A percentile compares a stretch with the other conserved stretches of the same genome.
These are phyloP conservation scores for Trichoderma gracile DNA, from an alignment of 2,329 filamentous ascomycete species.

Conservation along the genomic window DNA sequence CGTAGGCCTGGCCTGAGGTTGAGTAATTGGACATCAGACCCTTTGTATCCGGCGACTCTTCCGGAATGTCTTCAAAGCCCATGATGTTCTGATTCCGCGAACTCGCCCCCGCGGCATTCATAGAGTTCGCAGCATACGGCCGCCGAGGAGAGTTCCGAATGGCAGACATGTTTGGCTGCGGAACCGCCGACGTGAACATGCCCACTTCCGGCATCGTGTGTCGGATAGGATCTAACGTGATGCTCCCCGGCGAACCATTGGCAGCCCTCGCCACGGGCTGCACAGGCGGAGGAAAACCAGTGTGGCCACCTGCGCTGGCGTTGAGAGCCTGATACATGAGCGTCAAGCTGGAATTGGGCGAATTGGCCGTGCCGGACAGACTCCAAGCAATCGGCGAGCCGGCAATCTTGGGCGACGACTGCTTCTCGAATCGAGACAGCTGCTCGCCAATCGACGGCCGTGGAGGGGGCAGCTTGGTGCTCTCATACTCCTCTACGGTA, in stretches of 20 bases:
- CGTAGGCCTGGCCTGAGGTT: slow-evolving; percentile 48
- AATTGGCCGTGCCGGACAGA: slow-evolving; percentile 83
- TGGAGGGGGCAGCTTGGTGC: slow-evolving; percentile 56
- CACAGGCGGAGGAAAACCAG: neutral
- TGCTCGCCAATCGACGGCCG: slow-evolving; percentile 40
- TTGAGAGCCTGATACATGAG: slow-evolving; percentile 68
- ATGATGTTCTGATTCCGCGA: slow-evolving; percentile 32
- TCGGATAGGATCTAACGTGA: slow-evolving; percentile 62
- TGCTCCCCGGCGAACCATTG: slow-evolving; percentile 56
- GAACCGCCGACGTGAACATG: slow-evolving; percentile 53
- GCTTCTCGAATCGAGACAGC: slow-evolving; percentile 48
- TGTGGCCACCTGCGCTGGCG: slow-evolving; percentile 19
- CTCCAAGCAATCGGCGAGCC: slow-evolving; percentile 72
- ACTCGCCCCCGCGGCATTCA: slow-evolving; percentile 27
- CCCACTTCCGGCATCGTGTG: slow-evolving; percentile 54
- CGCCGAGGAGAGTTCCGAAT: slow-evolving; percentile 47
- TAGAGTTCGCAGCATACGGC: slow-evolving; percentile 31
- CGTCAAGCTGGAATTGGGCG: slow-evolving; percentile 78
- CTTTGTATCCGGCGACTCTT: slow-evolving; percentile 39
- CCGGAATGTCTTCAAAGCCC: slow-evolving; percentile 36
- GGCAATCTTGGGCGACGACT: slow-evolving; percentile 50
- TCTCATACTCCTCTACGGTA: slow-evolving; percentile 74
- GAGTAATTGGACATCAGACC: slow-evolving; percentile 43
- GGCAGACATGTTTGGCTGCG: slow-evolving; percentile 52
- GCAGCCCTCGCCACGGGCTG: slow-evolving; percentile 37